These are phyloP conservation scores for Rhodotorula sp. DNA, from an alignment of 1,284 basidiomycete species.

Conservation along the genomic window DNA sequence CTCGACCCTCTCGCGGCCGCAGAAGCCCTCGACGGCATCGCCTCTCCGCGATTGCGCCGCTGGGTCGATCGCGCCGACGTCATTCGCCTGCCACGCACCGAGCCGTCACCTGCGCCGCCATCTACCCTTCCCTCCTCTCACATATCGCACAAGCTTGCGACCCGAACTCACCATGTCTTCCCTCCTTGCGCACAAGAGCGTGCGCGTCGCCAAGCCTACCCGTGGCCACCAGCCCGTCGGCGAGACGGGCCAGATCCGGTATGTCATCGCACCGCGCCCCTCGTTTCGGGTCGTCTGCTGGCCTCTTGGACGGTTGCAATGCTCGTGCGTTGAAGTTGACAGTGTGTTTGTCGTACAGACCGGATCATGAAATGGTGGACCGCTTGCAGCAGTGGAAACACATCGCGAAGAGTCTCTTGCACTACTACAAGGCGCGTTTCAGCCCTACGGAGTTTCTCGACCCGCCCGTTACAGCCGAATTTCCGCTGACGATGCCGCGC, in stretches of 20 bases:
- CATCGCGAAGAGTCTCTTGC: slow-evolving; percentile 36
- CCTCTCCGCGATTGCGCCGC: too few relatives aligned
- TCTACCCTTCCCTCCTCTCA: not conserved
- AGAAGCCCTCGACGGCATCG: too few relatives aligned
- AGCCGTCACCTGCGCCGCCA: not conserved
- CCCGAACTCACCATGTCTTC: slow-evolving; percentile 17
- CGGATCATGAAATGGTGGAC: slow-evolving; percentile 38
- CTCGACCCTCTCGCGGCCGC: too few relatives aligned
- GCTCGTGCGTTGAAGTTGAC: too few relatives aligned
- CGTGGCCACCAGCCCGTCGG: slow-evolving; percentile 32
- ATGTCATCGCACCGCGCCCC: not conserved
- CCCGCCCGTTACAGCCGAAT: not conserved
- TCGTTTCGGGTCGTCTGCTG: too few relatives aligned
- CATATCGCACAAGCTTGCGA: not conserved
- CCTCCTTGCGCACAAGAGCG: slow-evolving; percentile 32
- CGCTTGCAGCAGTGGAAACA: slow-evolving; percentile 41
- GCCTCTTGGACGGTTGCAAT: not conserved
- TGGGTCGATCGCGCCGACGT: too few relatives aligned
- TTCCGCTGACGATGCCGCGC: not conserved
- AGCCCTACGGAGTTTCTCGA: not conserved
- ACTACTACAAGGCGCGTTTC: slow-evolving; percentile 36
- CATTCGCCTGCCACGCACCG: too few relatives aligned
- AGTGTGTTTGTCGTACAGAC: not conserved
- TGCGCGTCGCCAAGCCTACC: slow-evolving; percentile 35
- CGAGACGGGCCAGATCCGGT: slow-evolving; percentile 25